These are phyloP conservation scores for Crotalaria pallida DNA, from an alignment of 306 rosid species.

Conservation along the genomic window DNA sequence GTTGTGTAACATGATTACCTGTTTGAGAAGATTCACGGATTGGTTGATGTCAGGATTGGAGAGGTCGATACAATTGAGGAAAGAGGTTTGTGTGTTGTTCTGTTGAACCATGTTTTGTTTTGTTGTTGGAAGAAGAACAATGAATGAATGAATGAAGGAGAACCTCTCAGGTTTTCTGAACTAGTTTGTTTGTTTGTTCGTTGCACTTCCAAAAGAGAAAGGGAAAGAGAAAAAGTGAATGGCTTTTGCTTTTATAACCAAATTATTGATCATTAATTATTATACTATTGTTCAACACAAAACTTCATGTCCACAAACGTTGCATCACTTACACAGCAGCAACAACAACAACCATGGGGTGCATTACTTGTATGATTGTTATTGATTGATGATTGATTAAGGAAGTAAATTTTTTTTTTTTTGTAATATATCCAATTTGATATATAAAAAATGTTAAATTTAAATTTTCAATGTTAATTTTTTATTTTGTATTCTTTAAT, in stretches of 20 bases:
- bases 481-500: too few species aligned
- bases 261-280: too few species aligned
- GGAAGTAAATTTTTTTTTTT: too few species aligned
- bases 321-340: background rate
- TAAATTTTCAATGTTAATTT: too few species aligned
- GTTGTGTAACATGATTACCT: conserved; percentile 29
- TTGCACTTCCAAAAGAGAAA: background rate
- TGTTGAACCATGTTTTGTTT: conserved; percentile 62
- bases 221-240: background rate
- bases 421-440: too few species aligned
- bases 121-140: conserved; percentile 9
- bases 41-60: conserved; percentile 50
- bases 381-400: too few species aligned
- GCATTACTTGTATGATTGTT: too few species aligned
- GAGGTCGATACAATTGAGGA: conserved; percentile 72
- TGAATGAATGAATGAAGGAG: background rate
- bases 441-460: too few species aligned
- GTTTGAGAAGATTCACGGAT: conserved; percentile 66
- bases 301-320: conserved; percentile 9
- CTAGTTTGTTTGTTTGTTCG: background rate
- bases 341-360: conserved; percentile 13
- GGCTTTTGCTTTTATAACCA: background rate
- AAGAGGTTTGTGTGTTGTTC: conserved; percentile 21
- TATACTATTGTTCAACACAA: background rate
- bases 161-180: conserved; percentile 14